phyloP scores from a whole-genome alignment of 805 yeast genomes.

The Myxozyma kluyveri region DNA sequence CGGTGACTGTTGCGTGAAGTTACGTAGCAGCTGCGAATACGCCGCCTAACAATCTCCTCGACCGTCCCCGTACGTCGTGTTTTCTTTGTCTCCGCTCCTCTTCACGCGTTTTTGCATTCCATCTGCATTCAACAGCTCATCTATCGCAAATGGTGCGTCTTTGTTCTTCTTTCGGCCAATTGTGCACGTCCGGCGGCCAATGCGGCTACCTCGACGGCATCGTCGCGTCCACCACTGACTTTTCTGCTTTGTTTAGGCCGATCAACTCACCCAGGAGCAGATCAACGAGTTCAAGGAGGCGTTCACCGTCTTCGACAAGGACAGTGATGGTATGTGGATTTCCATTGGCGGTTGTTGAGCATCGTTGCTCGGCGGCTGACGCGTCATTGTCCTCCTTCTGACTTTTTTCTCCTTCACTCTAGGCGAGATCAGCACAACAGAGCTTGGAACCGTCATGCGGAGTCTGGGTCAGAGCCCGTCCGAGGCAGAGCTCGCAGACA shows the following conservation, averaged over 20 bases:
- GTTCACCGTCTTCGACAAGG: conserved; percentile 92
- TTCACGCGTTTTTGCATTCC: too few relatives aligned
- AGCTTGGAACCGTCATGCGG: conserved; percentile 97
- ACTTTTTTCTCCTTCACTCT: not conserved
- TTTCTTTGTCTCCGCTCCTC: too few relatives aligned
- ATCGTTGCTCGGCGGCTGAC: not conserved
- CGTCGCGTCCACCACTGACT: not conserved
- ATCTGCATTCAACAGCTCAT: too few relatives aligned
- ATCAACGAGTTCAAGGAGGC: conserved; percentile 97
- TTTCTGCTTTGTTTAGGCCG: too few relatives aligned
- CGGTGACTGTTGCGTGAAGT: too few relatives aligned
- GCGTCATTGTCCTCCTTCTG: not conserved
- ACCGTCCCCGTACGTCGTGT: too few relatives aligned
- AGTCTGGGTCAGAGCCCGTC: conserved; percentile 97
- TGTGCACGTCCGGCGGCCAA: too few relatives aligned
- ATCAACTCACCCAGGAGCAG: conserved; percentile 89
- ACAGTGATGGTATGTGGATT: conserved; percentile 68
- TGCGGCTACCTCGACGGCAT: too few relatives aligned
- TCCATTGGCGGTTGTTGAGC: not conserved
- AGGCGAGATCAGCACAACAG: conserved; percentile 83
- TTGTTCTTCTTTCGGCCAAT: too few relatives aligned
- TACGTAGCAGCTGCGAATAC: too few relatives aligned
- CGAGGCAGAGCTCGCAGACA: conserved; percentile 91
- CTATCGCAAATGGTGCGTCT: too few relatives aligned
- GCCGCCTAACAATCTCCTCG: too few relatives aligned